Base-by-base conservation (phyloP, 176 grass and related monocot species). In the Miscanthus lutarioriparius region DNA sequence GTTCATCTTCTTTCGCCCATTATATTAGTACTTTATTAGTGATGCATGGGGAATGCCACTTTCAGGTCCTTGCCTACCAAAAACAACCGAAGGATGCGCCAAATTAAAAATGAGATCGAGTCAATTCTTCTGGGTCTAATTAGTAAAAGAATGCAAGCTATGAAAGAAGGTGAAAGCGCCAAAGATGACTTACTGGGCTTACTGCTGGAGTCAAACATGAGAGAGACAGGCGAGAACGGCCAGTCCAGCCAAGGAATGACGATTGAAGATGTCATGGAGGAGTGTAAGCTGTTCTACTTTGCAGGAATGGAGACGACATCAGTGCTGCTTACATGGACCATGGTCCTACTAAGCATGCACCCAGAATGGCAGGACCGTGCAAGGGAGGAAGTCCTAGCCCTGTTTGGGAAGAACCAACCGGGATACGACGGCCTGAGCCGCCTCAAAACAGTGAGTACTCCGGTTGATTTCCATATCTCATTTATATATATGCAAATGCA, bases 271-370 rank as follows among this genome's bases (percentile, higher is more conserved):
- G 85, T 97, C 33, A 82, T 90, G 0, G 94, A 90, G 22, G 94
- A 94, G 62, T 97, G 94, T 59, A 97, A 94, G 65, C 4, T 97
- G 19, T 97, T 94, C 84, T 94, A 97, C 77, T 94, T 94, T 64
- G 91, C 89, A 7, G 94, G 94, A 20, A 88, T 91, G 78, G 94
- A 97, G 81, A 97, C 94, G 13, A 97, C 89, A 9, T 86, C 94
- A 0, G 70, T 92, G 30, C 26, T 94, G 4, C 87, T 97, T 3
- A 92, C 91, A 28, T 97, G 91, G 91, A 87, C 94, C 0, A 89
- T 92, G 84, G n/a, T 91, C 35, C 26, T 87, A 12, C 70, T 94
- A 25, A 88, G 89, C 43, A 91, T 97, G 89, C 84, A 97, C 48
- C 91, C 89, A 0, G 72, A 84, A 32, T 93, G 94, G 89, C 94